Percentiles rank a stretch among this genome's conserved stretches.
Conservation (phyloP, 352 stramenopile genomes). For the Pythium dissimile region DNA sequence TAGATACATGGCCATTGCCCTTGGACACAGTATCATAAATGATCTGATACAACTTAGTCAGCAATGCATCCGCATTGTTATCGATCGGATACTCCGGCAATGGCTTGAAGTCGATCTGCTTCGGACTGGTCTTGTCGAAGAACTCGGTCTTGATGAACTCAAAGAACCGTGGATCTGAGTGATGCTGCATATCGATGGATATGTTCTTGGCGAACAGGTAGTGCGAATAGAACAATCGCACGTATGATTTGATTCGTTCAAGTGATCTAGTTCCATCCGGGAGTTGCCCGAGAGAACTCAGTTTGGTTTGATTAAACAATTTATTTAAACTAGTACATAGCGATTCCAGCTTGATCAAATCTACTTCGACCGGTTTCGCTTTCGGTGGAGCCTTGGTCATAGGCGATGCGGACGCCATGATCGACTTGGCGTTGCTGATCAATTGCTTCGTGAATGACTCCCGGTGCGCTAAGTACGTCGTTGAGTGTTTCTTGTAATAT, state of each 20-base stretch:
- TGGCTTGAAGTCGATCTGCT: not conserved
- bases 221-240: not conserved
- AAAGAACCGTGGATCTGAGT: not conserved
- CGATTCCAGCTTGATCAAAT: not conserved
- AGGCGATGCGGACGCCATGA: too few species aligned
- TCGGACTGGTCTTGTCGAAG: too few species aligned
- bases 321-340: not conserved
- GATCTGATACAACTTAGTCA: not conserved
- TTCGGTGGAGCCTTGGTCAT: not conserved
- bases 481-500: not conserved
- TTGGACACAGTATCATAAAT: not conserved
- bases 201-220: not conserved
- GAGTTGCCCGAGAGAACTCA: not conserved
- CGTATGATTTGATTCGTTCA: not conserved
- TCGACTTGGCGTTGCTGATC: not conserved
- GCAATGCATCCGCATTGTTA: not conserved
- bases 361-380: not conserved
- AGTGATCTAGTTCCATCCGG: not conserved
- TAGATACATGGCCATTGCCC: too few species aligned
- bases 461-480: not conserved
- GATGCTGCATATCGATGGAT: not conserved
- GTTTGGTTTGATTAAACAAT: not conserved
- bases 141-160: not conserved
- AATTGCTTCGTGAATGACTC: not conserved
- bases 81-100: not conserved